Conservation (phyloP, 192 early-diverging fungal species). For the Anaeromyces robustus region DNA sequence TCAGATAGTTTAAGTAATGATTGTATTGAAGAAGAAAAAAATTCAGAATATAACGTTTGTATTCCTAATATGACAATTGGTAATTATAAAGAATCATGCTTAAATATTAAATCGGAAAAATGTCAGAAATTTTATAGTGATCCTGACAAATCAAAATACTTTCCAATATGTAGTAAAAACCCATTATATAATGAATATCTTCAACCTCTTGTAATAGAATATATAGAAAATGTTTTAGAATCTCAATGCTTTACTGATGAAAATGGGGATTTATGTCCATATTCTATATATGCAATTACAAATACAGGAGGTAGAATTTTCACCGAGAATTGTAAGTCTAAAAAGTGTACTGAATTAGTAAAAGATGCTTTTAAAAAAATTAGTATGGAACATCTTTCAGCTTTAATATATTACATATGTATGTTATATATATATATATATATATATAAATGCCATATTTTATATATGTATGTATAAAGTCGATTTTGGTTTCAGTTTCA, state of each 20-base stretch:
- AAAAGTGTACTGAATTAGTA: not conserved
- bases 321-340: not conserved
- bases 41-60: not conserved
- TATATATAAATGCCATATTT: no score
- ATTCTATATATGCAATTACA: not conserved
- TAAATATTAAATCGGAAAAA: not conserved
- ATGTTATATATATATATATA: no score
- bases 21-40: no score
- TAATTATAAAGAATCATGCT: not conserved
- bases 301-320: not conserved
- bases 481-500: no score
- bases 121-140: no score
- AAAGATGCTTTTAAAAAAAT: no score
- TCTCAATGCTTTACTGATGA: not conserved
- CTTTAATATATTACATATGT: no score
- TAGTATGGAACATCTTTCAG: no score
- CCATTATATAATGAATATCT: not conserved
- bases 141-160: no score
- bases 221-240: not conserved
- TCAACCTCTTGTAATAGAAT: not conserved
- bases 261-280: not conserved
- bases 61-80: not conserved
- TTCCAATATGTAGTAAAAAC: no score
- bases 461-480: no score
- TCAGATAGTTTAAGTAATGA: not conserved